Evolutionary conservation across 2,329 filamentous ascomycete species (phyloP), one percentile per base, ranked within the genome.

Genomic region (Botrytis galanthina): DNA sequence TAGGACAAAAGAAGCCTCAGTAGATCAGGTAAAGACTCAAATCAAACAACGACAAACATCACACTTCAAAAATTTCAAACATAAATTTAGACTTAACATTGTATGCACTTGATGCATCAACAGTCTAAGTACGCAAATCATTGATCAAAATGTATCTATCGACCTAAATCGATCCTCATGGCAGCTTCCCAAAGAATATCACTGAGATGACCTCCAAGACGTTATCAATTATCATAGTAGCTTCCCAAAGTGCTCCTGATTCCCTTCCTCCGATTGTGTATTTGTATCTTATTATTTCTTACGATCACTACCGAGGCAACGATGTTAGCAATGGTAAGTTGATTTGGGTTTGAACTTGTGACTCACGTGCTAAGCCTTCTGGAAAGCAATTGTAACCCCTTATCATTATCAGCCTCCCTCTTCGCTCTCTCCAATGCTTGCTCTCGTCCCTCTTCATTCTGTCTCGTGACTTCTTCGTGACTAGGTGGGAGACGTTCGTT

Each of bases 331-430:
- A 42, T 46, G 20, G 22, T 32, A 57, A 20, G 62, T 18, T 39
- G 22, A 29, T 62, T 62, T 3, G 8, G 37, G 48, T 32, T 18
- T 18, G 39, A 29, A 22, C n/a, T 62, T 39, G 16, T 57, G 18
- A 87, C 93, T 93, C 85, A 98, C 96, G 97, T 97, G 92, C 94
- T 98, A 80, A 99, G 92, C 82, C 95, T 90, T 83, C 96, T 89
- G 39, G 94, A 96, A 74, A 99, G 89, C 76, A 92, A 91, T 79
- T 95, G 93, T 80, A 99, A 84, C 79, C 93, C 93, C 81, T 91
- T 90, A 81, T 98, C 96, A 81, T 98, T 97, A 77, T 97, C 95
- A 32, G 96, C 96, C 78, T 98, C 95, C 75, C 92, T 88, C 60
- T 90, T 90, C 4, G 96, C 96, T 81, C 94, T 91, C 84, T 97